Base-by-base conservation (phyloP, 1,284 basidiomycete species). In the Puccinia horiana region DNA sequence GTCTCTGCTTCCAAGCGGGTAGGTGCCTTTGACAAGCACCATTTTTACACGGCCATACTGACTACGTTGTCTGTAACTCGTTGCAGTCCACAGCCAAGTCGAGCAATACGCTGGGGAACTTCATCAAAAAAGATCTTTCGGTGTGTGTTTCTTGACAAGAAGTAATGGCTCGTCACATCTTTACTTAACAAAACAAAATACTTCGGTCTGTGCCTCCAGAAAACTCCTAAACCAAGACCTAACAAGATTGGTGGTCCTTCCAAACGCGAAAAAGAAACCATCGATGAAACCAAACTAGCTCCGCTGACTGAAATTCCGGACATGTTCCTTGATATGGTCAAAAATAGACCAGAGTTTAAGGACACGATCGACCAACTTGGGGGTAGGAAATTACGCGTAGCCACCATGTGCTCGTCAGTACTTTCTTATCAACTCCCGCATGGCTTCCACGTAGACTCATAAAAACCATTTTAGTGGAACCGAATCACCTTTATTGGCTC, bases 401-500 rank as follows among this genome's bases (percentile, higher is more conserved):
- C 95, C 0, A 98, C 95, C 16, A 98, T 98, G 95, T 98, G 95
- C 88, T 87, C 87, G 87, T 88, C 63, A 83, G 87, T 85, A 40
- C 42, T 1, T 1, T 69, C 44, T 44, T 44, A 80, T 49, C 6
- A 40, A 47, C 2, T 72, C 47, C n/a, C 18, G 18, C 49, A 11
- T 47, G 23, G 3, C 14, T n/a, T 49, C 32, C 18, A 32, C 26
- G 20, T 32, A 72, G n/a, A 74, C 72, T 56, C 11, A 74, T 14
- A 14, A n/a, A 63, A 37, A 6, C 76, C 40, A 1, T 49, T 81
- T 49, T 81, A 96, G 94, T 74, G 95, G 95, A 29, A 98, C 95
- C 1, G 96, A 98, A 86, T 95, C 94, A 0, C 95, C 95, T 44
- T 90, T 98, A 20, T 91, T 98, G 26, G 96, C 95, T 12, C 89